Percentiles rank a stretch among this genome's conserved stretches.
Evolutionary conservation across 1,284 basidiomycete species (phyloP).

Genomic region (Fistulinella staudtii): DNA sequence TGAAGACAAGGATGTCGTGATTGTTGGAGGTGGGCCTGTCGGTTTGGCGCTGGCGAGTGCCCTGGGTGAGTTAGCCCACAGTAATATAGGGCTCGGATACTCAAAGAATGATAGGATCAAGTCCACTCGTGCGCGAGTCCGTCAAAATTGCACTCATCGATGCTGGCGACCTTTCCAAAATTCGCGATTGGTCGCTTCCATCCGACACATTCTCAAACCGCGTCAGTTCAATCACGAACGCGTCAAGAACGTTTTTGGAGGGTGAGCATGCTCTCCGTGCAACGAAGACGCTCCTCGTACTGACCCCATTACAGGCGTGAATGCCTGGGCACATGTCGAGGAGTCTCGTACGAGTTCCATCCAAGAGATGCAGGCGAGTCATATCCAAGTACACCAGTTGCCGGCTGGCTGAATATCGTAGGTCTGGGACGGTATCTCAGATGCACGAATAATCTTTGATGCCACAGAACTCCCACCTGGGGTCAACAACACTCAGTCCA

Average conservation of each 20-base stretch:
- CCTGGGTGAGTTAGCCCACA: conserved; percentile 56
- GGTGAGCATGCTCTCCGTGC: conserved; percentile 41
- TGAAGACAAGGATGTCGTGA: conserved; percentile 78
- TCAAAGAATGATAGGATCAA: conserved; percentile 45
- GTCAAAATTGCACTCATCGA: conserved; percentile 74
- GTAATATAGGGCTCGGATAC: neutral
- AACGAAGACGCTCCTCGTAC: neutral
- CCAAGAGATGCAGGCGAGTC: conserved; percentile 77
- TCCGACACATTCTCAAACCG: conserved; percentile 75
- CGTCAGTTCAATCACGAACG: conserved; percentile 85
- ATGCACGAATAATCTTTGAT: conserved; percentile 73
- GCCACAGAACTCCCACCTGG: conserved; percentile 43
- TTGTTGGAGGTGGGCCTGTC: conserved; percentile 92
- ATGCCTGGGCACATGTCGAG: conserved; percentile 82
- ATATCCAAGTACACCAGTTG: neutral
- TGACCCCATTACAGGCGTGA: conserved; percentile 53
- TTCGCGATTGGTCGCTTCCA: conserved; percentile 63
- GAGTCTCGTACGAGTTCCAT: conserved; percentile 65
- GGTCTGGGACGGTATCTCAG: conserved; percentile 89
- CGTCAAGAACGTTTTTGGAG: conserved; percentile 74
- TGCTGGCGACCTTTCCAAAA: conserved; percentile 68
- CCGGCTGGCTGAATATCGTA: conserved; percentile 27
- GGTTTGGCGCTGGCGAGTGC: conserved; percentile 89
- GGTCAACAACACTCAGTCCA: conserved; percentile 18
- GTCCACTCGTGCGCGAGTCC: conserved; percentile 44